Evolutionary conservation across 352 stramenopile species (phyloP).

Genomic region (Phytophthora colocasiae): DNA sequence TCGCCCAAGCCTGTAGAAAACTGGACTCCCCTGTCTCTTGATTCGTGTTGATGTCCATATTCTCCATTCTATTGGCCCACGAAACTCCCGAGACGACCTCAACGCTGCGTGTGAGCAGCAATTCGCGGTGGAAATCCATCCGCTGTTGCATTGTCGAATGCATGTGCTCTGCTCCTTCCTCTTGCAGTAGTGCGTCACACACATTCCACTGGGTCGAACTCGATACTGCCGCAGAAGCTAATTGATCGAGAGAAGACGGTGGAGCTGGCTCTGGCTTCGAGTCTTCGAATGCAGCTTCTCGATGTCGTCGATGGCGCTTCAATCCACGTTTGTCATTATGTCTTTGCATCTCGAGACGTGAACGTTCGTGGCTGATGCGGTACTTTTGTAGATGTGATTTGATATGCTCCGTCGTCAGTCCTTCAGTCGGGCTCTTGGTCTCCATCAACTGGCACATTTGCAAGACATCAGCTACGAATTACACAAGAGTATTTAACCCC

Average conservation of each 20-base stretch:
- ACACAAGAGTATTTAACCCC: neutral
- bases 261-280: no score
- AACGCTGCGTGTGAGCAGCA: constrained; percentile 32
- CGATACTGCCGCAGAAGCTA: neutral
- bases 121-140: constrained; percentile 38
- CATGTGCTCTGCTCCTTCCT: constrained; percentile 18
- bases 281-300: neutral
- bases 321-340: constrained; percentile 26
- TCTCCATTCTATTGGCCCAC: constrained; percentile 19
- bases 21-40: constrained; percentile 8
- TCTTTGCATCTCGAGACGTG: constrained; percentile 14
- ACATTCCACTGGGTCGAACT: constrained; percentile 8
- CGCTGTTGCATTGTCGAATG: constrained; percentile 32
- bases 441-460: constrained; percentile 27
- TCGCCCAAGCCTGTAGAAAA: constrained; percentile 28
- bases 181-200: constrained; percentile 14
- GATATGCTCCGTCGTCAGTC: constrained; percentile 30
- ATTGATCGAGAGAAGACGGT: neutral
- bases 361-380: constrained; percentile 32
- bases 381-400: constrained; percentile 41
- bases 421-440: constrained; percentile 11
- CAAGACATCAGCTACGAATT: neutral
- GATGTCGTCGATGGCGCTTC: constrained; percentile 10
- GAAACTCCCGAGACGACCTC: constrained; percentile 22
- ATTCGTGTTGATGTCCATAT: neutral